These are phyloP conservation scores for Fusarium staphyleae DNA, from an alignment of 2,329 filamentous ascomycete species.

Conservation along the genomic window DNA sequence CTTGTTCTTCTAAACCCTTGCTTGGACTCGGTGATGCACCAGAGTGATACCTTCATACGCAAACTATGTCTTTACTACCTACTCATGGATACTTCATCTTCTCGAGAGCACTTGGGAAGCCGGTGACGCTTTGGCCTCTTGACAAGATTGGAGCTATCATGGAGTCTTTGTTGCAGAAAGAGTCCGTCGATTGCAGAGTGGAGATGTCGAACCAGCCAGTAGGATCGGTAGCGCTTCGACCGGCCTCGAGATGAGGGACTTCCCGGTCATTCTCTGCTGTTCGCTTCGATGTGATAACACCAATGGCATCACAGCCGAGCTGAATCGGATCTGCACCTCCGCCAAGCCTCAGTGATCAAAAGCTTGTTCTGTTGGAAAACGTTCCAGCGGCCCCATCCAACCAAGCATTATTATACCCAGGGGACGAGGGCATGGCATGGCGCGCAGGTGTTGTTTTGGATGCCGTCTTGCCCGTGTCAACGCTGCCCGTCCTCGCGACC, in stretches of 20 bases:
- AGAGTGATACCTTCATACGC: no score
- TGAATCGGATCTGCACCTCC: constrained; percentile 33
- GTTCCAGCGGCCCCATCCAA: constrained; percentile 4
- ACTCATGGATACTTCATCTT: not conserved
- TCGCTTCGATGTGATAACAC: no score
- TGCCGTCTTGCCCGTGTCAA: no score
- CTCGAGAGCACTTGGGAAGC: not conserved
- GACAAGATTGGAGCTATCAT: not conserved
- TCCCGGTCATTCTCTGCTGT: no score
- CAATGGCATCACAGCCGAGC: not conserved
- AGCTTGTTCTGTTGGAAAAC: constrained; percentile 27
- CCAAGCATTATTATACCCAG: not conserved
- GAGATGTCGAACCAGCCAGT: not conserved
- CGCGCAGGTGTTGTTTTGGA: no score
- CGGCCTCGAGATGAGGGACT: not conserved
- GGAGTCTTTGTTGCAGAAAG: not conserved
- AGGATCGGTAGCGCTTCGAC: constrained; percentile 5
- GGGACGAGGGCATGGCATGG: not conserved
- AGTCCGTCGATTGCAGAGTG: not conserved
- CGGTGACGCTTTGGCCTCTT: not conserved
- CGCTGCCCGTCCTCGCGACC: no score
- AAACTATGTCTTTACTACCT: no score
- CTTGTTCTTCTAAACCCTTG: no score
- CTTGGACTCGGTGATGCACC: no score
- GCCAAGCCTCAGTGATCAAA: constrained; percentile 33